Conservation (phyloP, 441 rosid species). For the Adansonia madagascariensis region DNA sequence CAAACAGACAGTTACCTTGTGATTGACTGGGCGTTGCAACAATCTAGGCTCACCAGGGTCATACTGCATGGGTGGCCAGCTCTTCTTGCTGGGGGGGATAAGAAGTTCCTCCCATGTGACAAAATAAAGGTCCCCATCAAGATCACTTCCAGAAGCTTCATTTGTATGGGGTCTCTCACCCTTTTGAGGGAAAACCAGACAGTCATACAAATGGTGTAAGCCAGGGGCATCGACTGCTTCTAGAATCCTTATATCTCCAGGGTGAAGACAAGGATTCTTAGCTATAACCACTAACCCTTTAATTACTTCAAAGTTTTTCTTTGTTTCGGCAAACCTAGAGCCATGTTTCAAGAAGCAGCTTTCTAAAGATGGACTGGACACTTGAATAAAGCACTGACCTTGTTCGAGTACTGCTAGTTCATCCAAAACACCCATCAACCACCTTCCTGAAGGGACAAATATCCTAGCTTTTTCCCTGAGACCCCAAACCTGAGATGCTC, state of each 20-base stretch:
- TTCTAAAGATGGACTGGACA: constrained; percentile 68
- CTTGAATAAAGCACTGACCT: constrained; percentile 91
- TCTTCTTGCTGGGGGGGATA: constrained; percentile 75
- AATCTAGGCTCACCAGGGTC: constrained; percentile 48
- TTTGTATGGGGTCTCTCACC: constrained; percentile 89
- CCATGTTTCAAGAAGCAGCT: constrained; percentile 81
- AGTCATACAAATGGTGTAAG: constrained; percentile 74
- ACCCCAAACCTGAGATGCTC: constrained; percentile 89
- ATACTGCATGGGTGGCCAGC: constrained; percentile 77
- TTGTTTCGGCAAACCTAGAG: constrained; percentile 56
- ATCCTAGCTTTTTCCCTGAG: constrained; percentile 88
- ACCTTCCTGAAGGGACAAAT: constrained; percentile 80
- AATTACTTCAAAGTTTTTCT: constrained; percentile 59
- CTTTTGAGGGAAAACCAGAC: constrained; percentile 84
- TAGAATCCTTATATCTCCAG: constrained; percentile 84
- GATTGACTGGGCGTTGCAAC: constrained; percentile 51
- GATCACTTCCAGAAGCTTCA: constrained; percentile 98
- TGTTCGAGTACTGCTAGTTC: constrained; percentile 76
- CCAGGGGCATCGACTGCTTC: constrained; percentile 85
- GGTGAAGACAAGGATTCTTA: constrained; percentile 96
- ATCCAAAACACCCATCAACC: constrained; percentile 94
- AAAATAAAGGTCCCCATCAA: constrained; percentile 88
- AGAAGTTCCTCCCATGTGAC: constrained; percentile 91
- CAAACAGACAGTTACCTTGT: constrained; percentile 51
- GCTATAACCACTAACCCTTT: constrained; percentile 76